phyloP scores from a whole-genome alignment of 1,284 basidiomycete species.

The Naganishia sp. region DNA sequence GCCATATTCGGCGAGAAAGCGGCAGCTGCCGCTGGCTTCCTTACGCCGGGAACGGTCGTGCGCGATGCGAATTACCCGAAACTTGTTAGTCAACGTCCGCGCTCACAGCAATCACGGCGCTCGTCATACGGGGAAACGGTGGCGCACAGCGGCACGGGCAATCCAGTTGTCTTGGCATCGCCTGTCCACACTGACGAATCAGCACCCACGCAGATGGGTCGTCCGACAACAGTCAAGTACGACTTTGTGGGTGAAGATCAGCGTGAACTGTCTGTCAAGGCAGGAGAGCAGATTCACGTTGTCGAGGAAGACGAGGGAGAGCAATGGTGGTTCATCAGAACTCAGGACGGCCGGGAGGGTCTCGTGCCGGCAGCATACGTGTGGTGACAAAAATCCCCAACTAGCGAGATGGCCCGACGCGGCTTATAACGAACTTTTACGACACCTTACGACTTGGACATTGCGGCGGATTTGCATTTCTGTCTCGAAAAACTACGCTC shows the following conservation, averaged over 20 bases:
- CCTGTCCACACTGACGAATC: neutral
- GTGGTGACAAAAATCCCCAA: constrained; percentile 11
- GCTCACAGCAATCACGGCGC: neutral
- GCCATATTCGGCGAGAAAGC: constrained; percentile 61
- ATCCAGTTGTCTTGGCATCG: constrained; percentile 4
- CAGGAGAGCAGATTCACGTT: constrained; percentile 72
- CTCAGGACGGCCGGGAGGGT: constrained; percentile 75
- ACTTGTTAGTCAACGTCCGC: neutral
- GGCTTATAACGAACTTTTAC: constrained; percentile 20
- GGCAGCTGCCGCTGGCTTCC: constrained; percentile 26
- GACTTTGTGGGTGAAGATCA: constrained; percentile 70
- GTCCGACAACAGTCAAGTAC: constrained; percentile 33
- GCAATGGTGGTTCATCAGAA: constrained; percentile 90
- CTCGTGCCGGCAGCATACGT: constrained; percentile 81
- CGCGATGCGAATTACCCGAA: constrained; percentile 11
- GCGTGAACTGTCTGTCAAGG: constrained; percentile 68
- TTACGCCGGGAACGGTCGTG: constrained; percentile 4
- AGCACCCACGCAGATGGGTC: constrained; percentile 29
- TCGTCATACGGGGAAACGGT: constrained; percentile 58
- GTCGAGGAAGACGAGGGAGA: constrained; percentile 57
- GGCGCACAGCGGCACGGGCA: constrained; percentile 47
- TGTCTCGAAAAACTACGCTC: neutral
- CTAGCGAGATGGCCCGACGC: neutral
- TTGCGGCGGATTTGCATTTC: neutral
- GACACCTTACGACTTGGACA: constrained; percentile 24